Evolutionary conservation across 2,329 filamentous ascomycete species (phyloP), one percentile per base, ranked within the genome.

Genomic region (Talaromyces islandicus): DNA sequence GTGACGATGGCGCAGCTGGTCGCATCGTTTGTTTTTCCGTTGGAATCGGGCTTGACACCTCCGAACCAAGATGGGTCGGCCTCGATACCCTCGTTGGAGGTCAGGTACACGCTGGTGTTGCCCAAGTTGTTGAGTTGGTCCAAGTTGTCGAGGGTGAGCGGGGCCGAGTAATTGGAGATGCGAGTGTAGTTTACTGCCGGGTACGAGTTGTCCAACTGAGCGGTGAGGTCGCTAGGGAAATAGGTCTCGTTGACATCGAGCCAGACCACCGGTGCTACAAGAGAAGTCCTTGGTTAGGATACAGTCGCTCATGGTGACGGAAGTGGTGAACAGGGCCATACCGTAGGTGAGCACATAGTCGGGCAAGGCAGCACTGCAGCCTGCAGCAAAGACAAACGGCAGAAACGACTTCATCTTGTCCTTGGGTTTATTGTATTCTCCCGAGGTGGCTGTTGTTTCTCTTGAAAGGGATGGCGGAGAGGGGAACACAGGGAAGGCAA

Each of bases 1-100:
- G 86, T 78, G 21, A 89, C 81, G 32, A 88, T 78, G 0, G 78
- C 77, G 41, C 78, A 78, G 4, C 79, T 80, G 3, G 78, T 76
- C 2, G 81, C 81, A 41, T 77, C 74, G 1, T 77, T 69, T 0
- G 81, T 86, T 59, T 80, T 77, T 7, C 84, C 83, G 6, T 72
- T 70, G 9, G 67, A 66, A 65, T 84, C 77, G 0, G 86, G 85
- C 7, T 72, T 75, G 0, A 82, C 78, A 21, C 86, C 87, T 30
- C 77, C 65, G 50, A 83, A 75, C 78, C 79, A 84, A 9, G 68
- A 48, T 3, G 74, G 72, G 17, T 60, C 60, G 6, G 70, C 75
- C 54, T 76, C 73, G 10, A 83, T 78, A 17, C 81, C 80, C 48
- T 79, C 72, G 14, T 73, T 71, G 3, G 80, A 80, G 0, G 81